phyloP scores from a whole-genome alignment of 331 rosid genomes.

The Malus hybrid region DNA sequence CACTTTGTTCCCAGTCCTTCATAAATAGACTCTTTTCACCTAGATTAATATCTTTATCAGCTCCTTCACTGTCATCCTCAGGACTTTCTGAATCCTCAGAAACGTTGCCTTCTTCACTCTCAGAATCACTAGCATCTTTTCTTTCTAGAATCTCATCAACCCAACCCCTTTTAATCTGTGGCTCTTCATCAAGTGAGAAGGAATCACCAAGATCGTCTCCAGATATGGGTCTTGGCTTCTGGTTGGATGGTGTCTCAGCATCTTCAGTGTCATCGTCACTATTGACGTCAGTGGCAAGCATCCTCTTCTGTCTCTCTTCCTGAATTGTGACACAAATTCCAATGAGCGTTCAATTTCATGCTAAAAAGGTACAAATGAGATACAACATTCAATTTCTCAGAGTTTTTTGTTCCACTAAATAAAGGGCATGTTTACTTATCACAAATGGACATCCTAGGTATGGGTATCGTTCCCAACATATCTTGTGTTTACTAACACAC shows the following conservation, averaged over 20 bases:
- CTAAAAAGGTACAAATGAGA: background rate
- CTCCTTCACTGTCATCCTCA: slow-evolving; percentile 47
- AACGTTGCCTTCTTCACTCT: slow-evolving; percentile 49
- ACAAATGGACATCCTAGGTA: no score
- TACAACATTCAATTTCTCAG: background rate
- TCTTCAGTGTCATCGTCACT: slow-evolving; percentile 69
- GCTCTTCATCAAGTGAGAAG: slow-evolving; percentile 53
- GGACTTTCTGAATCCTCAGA: slow-evolving; percentile 46
- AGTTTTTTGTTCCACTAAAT: background rate
- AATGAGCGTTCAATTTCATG: background rate
- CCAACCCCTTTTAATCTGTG: slow-evolving; percentile 61
- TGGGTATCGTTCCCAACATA: no score
- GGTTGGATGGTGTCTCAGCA: slow-evolving; percentile 38
- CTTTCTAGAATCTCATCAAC: slow-evolving; percentile 68
- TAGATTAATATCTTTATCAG: slow-evolving; percentile 45
- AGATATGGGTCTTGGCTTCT: slow-evolving; percentile 48
- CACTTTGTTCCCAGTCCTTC: slow-evolving; percentile 96
- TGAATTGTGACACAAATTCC: slow-evolving; percentile 20
- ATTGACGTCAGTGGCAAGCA: slow-evolving; percentile 56
- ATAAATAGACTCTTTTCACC: slow-evolving; percentile 30
- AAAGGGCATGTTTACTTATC: no score
- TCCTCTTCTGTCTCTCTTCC: slow-evolving; percentile 88
- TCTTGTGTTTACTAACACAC: no score
- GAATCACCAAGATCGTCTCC: slow-evolving; percentile 98
- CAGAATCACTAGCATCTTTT: slow-evolving; percentile 44